Base-by-base conservation (phyloP, 2,329 filamentous ascomycete species). In the Stagonosporopsis vannaccii region DNA sequence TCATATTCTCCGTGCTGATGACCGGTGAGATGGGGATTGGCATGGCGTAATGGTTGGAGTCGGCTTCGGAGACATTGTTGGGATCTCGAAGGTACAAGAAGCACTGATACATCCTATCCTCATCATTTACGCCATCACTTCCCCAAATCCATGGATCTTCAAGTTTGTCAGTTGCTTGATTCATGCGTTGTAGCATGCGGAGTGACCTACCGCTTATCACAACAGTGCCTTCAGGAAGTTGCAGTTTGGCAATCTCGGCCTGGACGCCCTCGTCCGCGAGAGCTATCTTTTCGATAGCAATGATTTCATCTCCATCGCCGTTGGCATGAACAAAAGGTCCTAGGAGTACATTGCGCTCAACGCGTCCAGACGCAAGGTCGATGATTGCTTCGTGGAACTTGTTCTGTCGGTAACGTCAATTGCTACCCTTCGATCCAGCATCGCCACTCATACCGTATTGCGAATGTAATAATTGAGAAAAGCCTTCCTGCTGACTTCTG, bases 1-100 rank as follows among this genome's bases (percentile, higher is more conserved):
- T 85, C 76, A 85, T 83, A 1, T 81, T 85, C 36, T 82, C 81
- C 0, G 82, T 83, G 67, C 87, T 86, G 37, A 92, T 78, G 19
- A 90, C 87, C 0, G 88, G 87, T 1, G 86, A 88, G 59, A 89
- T 85, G n/a, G 84, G 80, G 2, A 90, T 77, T 1, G 88, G 88
- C 62, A 89, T 82, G 0, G 88, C 85, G 67, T 90, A 90, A 70
- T 90, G 86, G 67, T 88, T 89, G 37, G 84, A 84, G 66, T 91
- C 87, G n/a, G 76, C 73, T 65, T 89, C 84, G 6, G 76, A 69
- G 0, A 84, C 65, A 67, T 90, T 87, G 26, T 78, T 75, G 2
- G 86, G 85, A 61, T 88, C 87, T 20, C 85, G 79, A 74, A 89
- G 81, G 74, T 90, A 90, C 50, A 90, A 73, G 74, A 87, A 90